Evolutionary conservation across 148 eudicot genomes (phyloP).

Genomic region (Rhododendron griersonianum): DNA sequence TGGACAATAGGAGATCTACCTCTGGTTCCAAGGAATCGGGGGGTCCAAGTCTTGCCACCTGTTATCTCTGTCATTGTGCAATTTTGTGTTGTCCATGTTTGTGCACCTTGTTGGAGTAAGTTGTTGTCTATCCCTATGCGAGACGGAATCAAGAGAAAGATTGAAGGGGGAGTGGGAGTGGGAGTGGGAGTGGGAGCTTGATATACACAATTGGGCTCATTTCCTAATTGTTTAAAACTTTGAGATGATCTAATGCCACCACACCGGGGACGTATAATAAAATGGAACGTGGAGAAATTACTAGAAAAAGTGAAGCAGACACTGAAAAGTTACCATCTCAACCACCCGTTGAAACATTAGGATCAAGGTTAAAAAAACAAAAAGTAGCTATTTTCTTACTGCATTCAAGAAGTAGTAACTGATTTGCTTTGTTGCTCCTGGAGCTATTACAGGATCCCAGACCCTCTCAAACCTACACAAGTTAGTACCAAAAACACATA

Average conservation of each 20-base stretch:
- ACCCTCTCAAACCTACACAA: conserved; percentile 75
- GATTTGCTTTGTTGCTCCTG: conserved; percentile 68
- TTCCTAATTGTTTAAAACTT: neutral
- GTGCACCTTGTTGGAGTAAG: neutral
- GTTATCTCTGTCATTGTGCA: neutral
- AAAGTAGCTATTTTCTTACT: conserved; percentile 37
- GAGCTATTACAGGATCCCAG: conserved; percentile 84
- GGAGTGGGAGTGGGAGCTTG: neutral
- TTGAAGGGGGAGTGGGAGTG: neutral
- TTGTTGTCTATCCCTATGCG: neutral
- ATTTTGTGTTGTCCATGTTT: neutral
- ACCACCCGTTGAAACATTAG: neutral
- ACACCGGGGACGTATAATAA: neutral
- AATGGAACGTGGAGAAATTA: neutral
- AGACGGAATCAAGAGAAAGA: neutral
- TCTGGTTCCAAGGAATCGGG: neutral
- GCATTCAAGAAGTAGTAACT: conserved; percentile 80
- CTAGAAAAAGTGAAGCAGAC: neutral
- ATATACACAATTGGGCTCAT: neutral
- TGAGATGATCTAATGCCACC: neutral
- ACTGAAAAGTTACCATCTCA: neutral
- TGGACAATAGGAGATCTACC: neutral
- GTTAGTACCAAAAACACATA: neutral
- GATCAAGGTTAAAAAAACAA: neutral
- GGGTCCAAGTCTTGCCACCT: neutral